phyloP scores from a whole-genome alignment of 495 filamentous ascomycete genomes.

The Massariosphaeria phaeospora region DNA sequence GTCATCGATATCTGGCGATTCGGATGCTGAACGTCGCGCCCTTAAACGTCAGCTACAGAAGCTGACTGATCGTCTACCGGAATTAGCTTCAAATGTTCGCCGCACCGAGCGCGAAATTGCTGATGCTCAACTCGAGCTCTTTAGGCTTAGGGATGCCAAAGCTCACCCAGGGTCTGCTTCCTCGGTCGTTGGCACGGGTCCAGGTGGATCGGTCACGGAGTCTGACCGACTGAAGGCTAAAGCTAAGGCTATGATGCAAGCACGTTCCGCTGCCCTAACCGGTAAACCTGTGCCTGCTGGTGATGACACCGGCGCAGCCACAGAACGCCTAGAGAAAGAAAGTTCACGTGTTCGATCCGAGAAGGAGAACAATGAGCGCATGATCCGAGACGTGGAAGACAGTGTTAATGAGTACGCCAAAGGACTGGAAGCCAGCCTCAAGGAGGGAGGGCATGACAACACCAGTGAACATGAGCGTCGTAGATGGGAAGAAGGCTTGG shows the following conservation, averaged over 20 bases:
- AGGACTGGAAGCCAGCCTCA: slow-evolving; percentile 78
- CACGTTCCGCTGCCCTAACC: slow-evolving; percentile 84
- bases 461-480: slow-evolving; percentile 81
- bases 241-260: slow-evolving; percentile 97
- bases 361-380: slow-evolving; percentile 86
- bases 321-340: slow-evolving; percentile 79
- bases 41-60: slow-evolving; percentile 84
- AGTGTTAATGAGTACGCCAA: slow-evolving; percentile 85
- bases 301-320: slow-evolving; percentile 61
- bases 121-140: slow-evolving; percentile 88
- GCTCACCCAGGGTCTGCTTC: slow-evolving; percentile 76
- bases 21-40: slow-evolving; percentile 76
- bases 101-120: slow-evolving; percentile 88
- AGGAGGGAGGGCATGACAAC: slow-evolving; percentile 67
- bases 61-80: slow-evolving; percentile 82
- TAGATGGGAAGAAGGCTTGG: slow-evolving; percentile 93
- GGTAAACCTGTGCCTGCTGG: slow-evolving; percentile 65
- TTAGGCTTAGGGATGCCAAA: slow-evolving; percentile 89
- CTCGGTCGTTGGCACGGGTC: slow-evolving; percentile 88
- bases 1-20: slow-evolving; percentile 65
- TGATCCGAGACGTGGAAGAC: slow-evolving; percentile 96
- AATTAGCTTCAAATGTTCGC: slow-evolving; percentile 85
- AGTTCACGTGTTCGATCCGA: slow-evolving; percentile 73
- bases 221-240: slow-evolving; percentile 90
- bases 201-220: slow-evolving; percentile 87